Conservation (phyloP, 2,329 filamentous ascomycete species). For the Bertia moriformis region DNA sequence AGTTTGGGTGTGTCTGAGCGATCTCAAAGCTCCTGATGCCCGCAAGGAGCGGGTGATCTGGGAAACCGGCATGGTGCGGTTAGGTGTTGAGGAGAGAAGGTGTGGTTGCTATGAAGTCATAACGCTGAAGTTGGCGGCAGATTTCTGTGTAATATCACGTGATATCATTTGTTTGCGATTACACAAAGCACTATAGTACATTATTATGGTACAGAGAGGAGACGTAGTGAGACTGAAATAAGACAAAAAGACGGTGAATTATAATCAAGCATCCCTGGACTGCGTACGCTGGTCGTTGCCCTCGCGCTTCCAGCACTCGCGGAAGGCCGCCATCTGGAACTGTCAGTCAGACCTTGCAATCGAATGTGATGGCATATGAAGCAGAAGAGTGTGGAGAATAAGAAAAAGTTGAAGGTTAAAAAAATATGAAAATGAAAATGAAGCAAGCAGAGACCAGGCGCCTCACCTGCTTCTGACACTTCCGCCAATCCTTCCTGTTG, state of each 20-base stretch:
- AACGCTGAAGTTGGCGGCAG: background rate
- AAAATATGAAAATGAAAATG: too few relatives aligned
- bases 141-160: background rate
- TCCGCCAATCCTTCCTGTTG: constrained; percentile 89
- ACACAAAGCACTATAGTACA: too few relatives aligned
- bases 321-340: constrained; percentile 73
- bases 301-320: constrained; percentile 79
- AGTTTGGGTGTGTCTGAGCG: too few relatives aligned
- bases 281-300: constrained; percentile 74
- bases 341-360: too few relatives aligned
- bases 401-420: too few relatives aligned
- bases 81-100: background rate
- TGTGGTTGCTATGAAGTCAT: background rate
- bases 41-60: background rate
- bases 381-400: too few relatives aligned
- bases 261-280: constrained; percentile 46
- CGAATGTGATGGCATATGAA: too few relatives aligned
- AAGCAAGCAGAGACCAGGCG: too few relatives aligned
- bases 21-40: background rate
- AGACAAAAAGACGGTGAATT: background rate
- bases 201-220: background rate
- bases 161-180: too few relatives aligned
- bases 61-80: background rate
- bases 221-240: background rate
- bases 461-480: constrained; percentile 74